Conservation (phyloP, 495 filamentous ascomycete species). For the Pyrenopolyporus hunteri region DNA sequence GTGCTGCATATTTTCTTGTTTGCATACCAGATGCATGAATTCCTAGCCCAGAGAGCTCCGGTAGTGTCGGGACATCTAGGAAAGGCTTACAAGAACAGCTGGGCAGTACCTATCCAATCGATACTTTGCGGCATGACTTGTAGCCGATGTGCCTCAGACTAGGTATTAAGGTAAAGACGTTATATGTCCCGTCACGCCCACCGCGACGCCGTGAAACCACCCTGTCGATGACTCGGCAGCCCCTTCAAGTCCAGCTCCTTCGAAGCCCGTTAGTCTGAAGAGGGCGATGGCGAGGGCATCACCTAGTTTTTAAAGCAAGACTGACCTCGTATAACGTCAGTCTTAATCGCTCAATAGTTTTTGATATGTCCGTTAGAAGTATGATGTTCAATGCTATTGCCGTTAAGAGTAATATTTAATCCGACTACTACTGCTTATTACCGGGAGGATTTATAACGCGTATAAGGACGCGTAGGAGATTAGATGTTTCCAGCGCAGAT, state of each 20-base stretch:
- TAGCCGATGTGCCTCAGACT: neutral
- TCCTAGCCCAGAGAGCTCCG: neutral
- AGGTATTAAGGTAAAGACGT: neutral
- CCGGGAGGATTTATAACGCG: neutral
- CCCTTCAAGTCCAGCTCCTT: neutral
- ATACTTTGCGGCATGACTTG: neutral
- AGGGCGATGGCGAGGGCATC: no score
- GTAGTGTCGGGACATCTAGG: neutral
- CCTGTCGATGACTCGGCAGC: neutral
- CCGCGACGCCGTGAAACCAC: conserved; percentile 4
- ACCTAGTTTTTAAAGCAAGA: neutral
- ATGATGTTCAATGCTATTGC: conserved; percentile 4
- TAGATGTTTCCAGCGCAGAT: neutral
- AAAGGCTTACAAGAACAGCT: neutral
- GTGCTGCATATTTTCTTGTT: no score
- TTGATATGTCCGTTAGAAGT: neutral
- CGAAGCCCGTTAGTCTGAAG: neutral
- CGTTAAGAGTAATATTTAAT: conserved; percentile 5
- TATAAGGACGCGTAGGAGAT: conserved; percentile 6
- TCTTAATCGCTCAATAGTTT: neutral
- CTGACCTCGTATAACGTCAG: neutral
- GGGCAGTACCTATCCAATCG: neutral
- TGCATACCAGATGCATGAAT: no score
- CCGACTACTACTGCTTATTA: neutral
- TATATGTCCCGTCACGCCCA: conserved; percentile 1